A percentile compares a stretch with the other conserved stretches of the same genome.
Evolutionary conservation across 345 rosid species (phyloP).

Genomic region (Syzygium aqueum): DNA sequence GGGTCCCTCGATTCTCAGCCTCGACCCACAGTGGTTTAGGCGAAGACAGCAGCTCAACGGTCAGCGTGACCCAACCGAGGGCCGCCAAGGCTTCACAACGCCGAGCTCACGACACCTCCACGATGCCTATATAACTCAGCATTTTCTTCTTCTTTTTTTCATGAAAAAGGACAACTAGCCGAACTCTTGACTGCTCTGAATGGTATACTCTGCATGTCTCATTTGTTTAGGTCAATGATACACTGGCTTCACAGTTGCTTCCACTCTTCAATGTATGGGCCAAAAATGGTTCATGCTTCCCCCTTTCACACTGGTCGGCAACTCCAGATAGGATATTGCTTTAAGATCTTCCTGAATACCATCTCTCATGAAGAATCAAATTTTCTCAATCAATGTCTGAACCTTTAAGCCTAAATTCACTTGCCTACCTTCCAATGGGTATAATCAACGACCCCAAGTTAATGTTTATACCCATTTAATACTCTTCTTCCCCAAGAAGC

Average conservation of each 20-base stretch:
- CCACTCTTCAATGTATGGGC: background rate
- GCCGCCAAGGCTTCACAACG: background rate
- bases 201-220: background rate
- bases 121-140: background rate
- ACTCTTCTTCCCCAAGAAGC: background rate
- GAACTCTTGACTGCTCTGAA: background rate
- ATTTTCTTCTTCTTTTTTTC: background rate
- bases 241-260: background rate
- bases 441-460: background rate
- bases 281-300: background rate
- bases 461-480: background rate
- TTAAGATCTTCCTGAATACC: background rate
- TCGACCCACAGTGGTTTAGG: background rate
- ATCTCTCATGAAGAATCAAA: background rate
- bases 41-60: background rate
- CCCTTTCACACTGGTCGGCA: background rate
- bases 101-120: accelerated
- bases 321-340: background rate
- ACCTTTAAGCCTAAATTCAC: background rate
- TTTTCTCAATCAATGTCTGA: background rate
- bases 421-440: background rate
- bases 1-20: background rate
- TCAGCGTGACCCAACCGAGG: background rate
- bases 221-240: background rate
- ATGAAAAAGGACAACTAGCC: background rate